Evolutionary conservation across 108 stramenopile species (phyloP), one percentile per base, ranked within the genome.

Genomic region (Conticribra guillardii): DNA sequence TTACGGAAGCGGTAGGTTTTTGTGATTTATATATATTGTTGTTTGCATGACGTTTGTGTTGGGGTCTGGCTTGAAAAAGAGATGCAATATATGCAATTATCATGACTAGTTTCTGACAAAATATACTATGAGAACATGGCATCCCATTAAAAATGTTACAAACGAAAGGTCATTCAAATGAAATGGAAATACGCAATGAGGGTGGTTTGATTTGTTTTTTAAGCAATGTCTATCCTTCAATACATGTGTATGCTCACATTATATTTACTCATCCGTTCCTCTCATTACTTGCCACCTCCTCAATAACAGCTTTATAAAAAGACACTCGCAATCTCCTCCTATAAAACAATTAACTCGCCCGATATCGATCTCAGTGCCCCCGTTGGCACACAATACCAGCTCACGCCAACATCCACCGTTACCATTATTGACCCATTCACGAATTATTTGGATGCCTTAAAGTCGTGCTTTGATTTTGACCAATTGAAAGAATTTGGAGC

Each of bases 381-480:
- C 15, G 73, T 88, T 44, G 91, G 91, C 11, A 89, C 91, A 4
- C 57, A 64, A 11, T 87, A 87, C 67, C 48, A 54, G 11, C 61
- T 95, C 5, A 89, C 90, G 0, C 52, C 80, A 15, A 65, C 81
- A 7, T 92, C 91, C 0, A 79, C 85, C 0, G 92, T 96, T 16
- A 90, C 88, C 15, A 93, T 99, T 57, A 87, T 93, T 64, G 93
- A 94, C 68, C 85, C 93, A 22, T 90, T 76, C 49, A 76, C 79
- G 50, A 91, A 88, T 53, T 98, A 99, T 73, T 68, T 97, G 15
- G 79, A 80, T 28, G 81, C 90, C 19, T 69, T 99, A 46, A 92
- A 93, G 68, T 61, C 74, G n/a, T 94, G 93, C 73, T 99, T 99
- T 87, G 97, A 99, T 69, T 97, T 99, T 78, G 89, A 81, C 33